These are phyloP conservation scores for Hypoxylon sp. DNA, from an alignment of 2,329 filamentous ascomycete species.

Conservation along the genomic window DNA sequence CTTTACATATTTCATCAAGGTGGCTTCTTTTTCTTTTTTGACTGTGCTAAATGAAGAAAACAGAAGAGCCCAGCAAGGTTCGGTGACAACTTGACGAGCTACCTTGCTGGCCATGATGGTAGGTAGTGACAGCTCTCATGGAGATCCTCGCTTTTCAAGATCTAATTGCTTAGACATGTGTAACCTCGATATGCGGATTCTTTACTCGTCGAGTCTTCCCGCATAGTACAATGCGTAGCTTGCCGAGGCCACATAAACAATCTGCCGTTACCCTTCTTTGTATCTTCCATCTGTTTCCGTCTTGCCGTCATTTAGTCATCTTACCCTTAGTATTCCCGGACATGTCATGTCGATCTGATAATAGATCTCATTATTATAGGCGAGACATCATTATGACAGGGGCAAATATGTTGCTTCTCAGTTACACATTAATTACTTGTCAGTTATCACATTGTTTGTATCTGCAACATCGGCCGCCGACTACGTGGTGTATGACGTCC, in stretches of 20 bases:
- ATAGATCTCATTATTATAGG: not conserved
- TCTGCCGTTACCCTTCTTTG: not conserved
- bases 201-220: not conserved
- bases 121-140: not conserved
- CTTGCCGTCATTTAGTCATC: not conserved
- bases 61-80: constrained; percentile 1
- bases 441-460: not conserved
- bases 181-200: not conserved
- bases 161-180: not conserved
- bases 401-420: not conserved
- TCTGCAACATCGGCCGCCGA: not conserved
- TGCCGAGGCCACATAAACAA: constrained; percentile 16
- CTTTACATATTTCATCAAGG: not conserved
- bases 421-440: too few species aligned
- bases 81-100: not conserved
- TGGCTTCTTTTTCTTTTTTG: not conserved
- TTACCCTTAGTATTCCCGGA: not conserved
- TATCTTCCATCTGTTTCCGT: not conserved
- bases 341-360: not conserved
- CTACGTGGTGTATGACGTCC: too few species aligned
- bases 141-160: constrained; percentile 3
- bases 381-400: not conserved
- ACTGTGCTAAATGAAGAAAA: not conserved
- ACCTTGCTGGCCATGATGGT: constrained; percentile 8
- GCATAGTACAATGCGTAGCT: constrained; percentile 16